Conservation (phyloP, 345 rosid species). For the Balakata baccata region DNA sequence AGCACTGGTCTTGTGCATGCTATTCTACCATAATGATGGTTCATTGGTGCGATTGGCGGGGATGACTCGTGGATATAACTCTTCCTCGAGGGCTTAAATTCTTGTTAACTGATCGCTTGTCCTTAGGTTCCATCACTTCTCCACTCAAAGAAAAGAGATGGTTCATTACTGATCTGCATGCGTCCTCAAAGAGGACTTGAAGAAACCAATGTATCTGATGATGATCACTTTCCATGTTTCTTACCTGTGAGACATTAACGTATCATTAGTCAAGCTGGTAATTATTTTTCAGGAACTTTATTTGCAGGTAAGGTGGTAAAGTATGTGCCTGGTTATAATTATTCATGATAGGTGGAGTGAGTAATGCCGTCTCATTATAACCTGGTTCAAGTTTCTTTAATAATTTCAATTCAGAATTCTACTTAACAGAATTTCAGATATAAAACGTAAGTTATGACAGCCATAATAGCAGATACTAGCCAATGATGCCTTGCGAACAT, state of each 20-base stretch:
- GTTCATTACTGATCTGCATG: no score
- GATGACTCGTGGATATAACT: not conserved
- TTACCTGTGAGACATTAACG: slow-evolving; percentile 39
- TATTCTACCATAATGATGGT: not conserved
- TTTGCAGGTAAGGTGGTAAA: not conserved
- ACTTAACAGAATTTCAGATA: not conserved
- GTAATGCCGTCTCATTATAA: not conserved
- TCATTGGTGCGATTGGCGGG: not conserved
- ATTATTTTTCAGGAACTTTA: slow-evolving; percentile 5
- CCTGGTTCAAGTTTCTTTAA: not conserved
- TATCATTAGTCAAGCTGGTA: slow-evolving; percentile 6
- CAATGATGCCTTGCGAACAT: slow-evolving; percentile 11
- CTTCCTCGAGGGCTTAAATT: not conserved
- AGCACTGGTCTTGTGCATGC: not conserved
- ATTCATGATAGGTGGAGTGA: not conserved
- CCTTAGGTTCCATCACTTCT: not conserved
- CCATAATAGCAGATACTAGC: slow-evolving; percentile 14
- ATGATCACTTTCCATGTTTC: slow-evolving; percentile 47
- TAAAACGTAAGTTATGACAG: not conserved
- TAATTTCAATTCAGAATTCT: not conserved
- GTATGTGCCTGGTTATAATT: not conserved
- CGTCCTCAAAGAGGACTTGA: not conserved
- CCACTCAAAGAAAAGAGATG: slow-evolving; percentile 4
- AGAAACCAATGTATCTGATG: not conserved
- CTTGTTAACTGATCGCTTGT: not conserved